Percentiles rank a stretch among this genome's conserved stretches.
Evolutionary conservation across 495 filamentous ascomycete species (phyloP).

Genomic region (Penicillium dipodomyicola): DNA sequence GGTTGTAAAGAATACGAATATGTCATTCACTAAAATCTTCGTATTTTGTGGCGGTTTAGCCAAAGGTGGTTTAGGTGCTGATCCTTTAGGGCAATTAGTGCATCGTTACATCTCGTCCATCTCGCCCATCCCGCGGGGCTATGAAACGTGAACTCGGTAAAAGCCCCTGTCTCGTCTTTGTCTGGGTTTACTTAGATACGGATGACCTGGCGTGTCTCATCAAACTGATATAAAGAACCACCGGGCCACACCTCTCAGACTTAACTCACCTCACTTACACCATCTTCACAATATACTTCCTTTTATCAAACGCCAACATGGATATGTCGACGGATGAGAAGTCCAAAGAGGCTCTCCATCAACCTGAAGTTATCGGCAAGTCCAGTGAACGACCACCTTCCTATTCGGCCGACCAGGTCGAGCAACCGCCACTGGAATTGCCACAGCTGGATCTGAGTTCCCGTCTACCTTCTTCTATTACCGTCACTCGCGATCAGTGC

Average conservation of each 20-base stretch:
- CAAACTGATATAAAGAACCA: background rate
- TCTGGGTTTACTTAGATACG: background rate
- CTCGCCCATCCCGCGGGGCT: background rate
- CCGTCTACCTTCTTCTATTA: background rate
- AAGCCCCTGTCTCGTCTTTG: background rate
- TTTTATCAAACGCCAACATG: slow-evolving; percentile 16
- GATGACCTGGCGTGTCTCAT: background rate
- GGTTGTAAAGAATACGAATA: background rate
- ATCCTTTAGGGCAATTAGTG: background rate
- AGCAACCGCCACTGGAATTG: slow-evolving; percentile 12
- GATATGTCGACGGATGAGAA: slow-evolving; percentile 15
- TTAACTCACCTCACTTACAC: background rate
- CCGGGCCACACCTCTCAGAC: background rate
- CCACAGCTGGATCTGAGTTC: slow-evolving; percentile 18
- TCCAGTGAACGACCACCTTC: slow-evolving; percentile 20
- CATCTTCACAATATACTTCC: background rate
- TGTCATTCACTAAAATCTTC: background rate
- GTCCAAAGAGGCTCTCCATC: slow-evolving; percentile 15
- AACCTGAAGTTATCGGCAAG: background rate
- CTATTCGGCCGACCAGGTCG: slow-evolving; percentile 12
- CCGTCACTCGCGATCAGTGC: slow-evolving; percentile 39
- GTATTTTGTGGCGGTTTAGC: background rate
- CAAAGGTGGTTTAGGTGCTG: background rate
- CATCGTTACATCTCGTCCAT: background rate
- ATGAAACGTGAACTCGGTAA: background rate